Percentiles rank a stretch among this genome's conserved stretches.
Evolutionary conservation across 345 rosid genomes (phyloP).

Genomic region (Bruguiera sexangula): DNA sequence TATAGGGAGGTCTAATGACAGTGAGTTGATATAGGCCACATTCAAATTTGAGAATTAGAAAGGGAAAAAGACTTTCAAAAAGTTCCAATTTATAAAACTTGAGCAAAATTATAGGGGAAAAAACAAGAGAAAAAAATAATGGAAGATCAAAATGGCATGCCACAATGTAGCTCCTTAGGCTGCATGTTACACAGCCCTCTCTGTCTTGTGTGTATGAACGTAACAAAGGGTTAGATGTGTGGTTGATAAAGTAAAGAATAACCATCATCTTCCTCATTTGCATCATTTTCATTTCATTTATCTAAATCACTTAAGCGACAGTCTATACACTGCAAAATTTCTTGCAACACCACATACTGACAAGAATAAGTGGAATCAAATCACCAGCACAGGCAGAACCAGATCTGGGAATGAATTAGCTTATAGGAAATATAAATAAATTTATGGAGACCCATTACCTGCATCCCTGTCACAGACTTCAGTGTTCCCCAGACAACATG

Average conservation of each 20-base stretch:
- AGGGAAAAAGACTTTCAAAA: background rate
- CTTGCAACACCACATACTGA: background rate
- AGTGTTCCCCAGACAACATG: slow-evolving; percentile 97
- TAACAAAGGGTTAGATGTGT: background rate
- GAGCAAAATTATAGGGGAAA: background rate
- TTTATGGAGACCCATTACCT: slow-evolving; percentile 42
- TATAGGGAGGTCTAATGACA: background rate
- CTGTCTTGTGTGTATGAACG: too few relatives aligned
- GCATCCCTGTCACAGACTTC: slow-evolving; percentile 98
- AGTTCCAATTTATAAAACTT: background rate
- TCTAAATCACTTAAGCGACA: background rate
- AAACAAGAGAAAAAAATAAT: background rate
- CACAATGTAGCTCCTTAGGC: background rate
- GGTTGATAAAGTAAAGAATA: background rate
- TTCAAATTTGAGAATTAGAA: background rate
- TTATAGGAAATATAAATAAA: background rate
- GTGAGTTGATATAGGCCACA: background rate
- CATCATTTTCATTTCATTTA: background rate
- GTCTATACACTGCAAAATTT: background rate
- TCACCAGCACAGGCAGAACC: background rate
- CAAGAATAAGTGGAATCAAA: background rate
- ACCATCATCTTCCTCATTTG: background rate
- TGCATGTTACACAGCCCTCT: background rate
- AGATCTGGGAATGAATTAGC: background rate
- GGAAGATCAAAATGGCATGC: background rate